Percentiles rank a stretch among this genome's conserved stretches.
These are phyloP conservation scores for Candida tropicalis DNA, from an alignment of 1,139 yeast genomes.

Conservation along the genomic window DNA sequence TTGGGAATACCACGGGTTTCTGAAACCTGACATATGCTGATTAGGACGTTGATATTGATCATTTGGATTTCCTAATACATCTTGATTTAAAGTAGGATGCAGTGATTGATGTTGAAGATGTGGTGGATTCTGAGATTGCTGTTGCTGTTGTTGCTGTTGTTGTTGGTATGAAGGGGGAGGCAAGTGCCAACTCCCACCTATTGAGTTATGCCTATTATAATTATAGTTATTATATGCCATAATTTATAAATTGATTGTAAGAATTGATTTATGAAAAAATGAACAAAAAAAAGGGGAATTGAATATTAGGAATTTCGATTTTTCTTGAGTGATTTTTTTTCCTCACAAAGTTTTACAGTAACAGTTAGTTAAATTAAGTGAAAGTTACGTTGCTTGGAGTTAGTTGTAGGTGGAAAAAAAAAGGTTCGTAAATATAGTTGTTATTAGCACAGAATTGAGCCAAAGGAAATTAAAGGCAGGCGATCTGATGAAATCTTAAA, in stretches of 20 bases:
- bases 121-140: conserved; percentile 13
- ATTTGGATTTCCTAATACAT: conserved; percentile 3
- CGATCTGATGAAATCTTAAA: no score
- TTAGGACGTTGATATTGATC: conserved; percentile 21
- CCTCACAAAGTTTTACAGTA: no score
- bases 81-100: conserved; percentile 15
- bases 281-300: neutral
- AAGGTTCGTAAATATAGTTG: neutral
- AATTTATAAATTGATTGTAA: neutral
- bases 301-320: conserved; percentile 1
- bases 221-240: conserved; percentile 23
- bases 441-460: neutral
- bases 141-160: conserved; percentile 15
- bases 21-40: conserved; percentile 31
- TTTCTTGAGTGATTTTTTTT: conserved; percentile 4
- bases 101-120: conserved; percentile 18
- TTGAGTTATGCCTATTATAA: conserved; percentile 41
- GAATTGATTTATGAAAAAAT: neutral
- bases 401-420: conserved; percentile 1
- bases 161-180: conserved; percentile 28
- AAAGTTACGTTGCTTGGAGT: neutral
- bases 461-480: neutral
- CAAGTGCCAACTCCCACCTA: conserved; percentile 47
- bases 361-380: no score
- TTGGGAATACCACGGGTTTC: conserved; percentile 50